These are phyloP conservation scores for Phialophora chinensis DNA, from an alignment of 2,329 filamentous ascomycete species.

Conservation along the genomic window DNA sequence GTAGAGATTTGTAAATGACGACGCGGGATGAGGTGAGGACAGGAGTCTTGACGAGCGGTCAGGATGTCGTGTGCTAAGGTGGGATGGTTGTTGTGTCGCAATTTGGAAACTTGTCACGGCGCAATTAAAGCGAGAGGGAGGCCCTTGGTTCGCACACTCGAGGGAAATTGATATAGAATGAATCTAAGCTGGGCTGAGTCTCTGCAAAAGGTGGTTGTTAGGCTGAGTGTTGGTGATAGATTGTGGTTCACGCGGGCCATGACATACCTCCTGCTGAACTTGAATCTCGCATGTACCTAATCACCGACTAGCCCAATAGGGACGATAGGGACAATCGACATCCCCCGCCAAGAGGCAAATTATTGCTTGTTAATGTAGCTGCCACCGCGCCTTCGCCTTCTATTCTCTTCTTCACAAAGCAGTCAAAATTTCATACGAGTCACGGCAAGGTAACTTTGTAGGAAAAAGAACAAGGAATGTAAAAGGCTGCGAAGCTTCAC, in stretches of 20 bases:
- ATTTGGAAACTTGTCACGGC: conserved; percentile 9
- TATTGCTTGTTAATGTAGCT: neutral
- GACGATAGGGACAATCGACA: no score
- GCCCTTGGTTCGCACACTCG: neutral
- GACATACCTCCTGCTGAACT: conserved; percentile 10
- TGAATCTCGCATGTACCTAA: conserved; percentile 1
- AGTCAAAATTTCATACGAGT: neutral
- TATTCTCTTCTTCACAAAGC: neutral
- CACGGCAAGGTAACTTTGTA: neutral
- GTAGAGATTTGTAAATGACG: neutral
- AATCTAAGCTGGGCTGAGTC: neutral
- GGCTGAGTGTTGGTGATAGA: conserved; percentile 3
- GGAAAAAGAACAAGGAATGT: neutral
- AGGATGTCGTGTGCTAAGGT: conserved; percentile 31
- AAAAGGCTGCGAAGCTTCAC: neutral
- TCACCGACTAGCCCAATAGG: neutral
- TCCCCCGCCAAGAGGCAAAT: conserved; percentile 1
- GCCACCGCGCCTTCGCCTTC: neutral
- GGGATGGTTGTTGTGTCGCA: conserved; percentile 30
- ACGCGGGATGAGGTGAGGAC: conserved; percentile 40
- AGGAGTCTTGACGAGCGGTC: conserved; percentile 31
- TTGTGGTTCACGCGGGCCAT: conserved; percentile 8
- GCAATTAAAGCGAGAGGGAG: neutral
- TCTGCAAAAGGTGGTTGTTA: conserved; percentile 1
- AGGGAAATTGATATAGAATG: neutral